Evolutionary conservation across 2,329 filamentous ascomycete species (phyloP), one percentile per base, ranked within the genome.

Genomic region (Fusarium subglutinans): DNA sequence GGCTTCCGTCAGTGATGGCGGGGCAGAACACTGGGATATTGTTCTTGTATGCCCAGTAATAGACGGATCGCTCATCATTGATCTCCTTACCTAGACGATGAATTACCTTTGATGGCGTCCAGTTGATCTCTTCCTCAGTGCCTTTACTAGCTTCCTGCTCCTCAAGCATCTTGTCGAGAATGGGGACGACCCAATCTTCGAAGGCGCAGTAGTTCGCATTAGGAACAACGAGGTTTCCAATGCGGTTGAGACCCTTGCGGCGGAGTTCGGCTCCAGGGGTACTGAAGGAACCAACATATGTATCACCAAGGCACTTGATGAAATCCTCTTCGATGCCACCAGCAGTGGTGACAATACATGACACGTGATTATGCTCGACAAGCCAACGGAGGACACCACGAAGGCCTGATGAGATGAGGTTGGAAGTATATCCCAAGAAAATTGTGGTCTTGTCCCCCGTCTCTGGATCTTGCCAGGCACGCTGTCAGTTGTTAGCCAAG

Each of bases 21-120:
- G 96, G 96, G 80, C 96, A 98, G 86, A 99, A 99, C 22, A 99
- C 93, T 2, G 96, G 96, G 65, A 99, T 98, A 81, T 96, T 87
- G 84, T 99, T 98, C 85, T 95, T 96, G 85, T 93, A 97, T 2
- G 96, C 96, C 96, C 96, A 99, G 86, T 98, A 98, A 82, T 95
- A 96, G 28, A 98, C 95, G 2, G 93, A 97, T 22, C 91, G 88
- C 83, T 97, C 94, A 82, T 98, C 90, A 82, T 98, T 94, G 84
- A 99, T 98, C 83, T 98, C 96, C 81, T 93, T 94, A 53, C 96
- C 96, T 4, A 99, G 88, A 2, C 96, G 90, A 79, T 93, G 90
- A 80, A 98, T 98, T 56, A 99, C 89, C 79, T 95, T 97, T 78
- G 93, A 96, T 0, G 96, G 96, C 1, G 96, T 98, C 96, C 96